Evolutionary conservation across 2,329 filamentous ascomycete genomes (phyloP).

Genomic region (Colletotrichum phormii): DNA sequence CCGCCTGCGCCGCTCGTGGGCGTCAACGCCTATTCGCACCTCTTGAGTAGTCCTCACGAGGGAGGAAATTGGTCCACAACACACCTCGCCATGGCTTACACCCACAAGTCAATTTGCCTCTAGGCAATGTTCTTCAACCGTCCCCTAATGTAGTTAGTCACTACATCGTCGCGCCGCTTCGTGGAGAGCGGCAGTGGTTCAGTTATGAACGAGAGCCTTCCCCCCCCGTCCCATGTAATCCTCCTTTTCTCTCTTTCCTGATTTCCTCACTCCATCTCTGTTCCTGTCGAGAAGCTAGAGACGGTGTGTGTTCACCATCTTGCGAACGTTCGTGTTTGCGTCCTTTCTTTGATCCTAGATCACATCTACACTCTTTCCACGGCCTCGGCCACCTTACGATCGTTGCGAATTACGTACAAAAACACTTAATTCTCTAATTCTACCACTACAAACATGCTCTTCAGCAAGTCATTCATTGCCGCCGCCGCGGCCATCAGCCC

Average conservation of each 20-base stretch:
- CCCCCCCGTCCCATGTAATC: background rate
- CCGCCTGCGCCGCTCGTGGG: background rate
- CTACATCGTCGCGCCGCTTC: background rate
- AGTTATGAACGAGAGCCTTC: slow-evolving; percentile 17
- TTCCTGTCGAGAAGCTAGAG: slow-evolving; percentile 35
- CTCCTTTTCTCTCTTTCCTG: background rate
- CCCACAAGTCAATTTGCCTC: slow-evolving; percentile 2
- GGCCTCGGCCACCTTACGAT: slow-evolving; percentile 50
- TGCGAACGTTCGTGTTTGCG: slow-evolving; percentile 41
- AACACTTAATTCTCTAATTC: slow-evolving; percentile 35
- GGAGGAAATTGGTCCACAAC: slow-evolving; percentile 24
- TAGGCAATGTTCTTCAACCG: background rate
- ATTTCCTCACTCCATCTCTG: slow-evolving; percentile 19
- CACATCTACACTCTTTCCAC: slow-evolving; percentile 46
- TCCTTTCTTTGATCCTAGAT: slow-evolving; percentile 49
- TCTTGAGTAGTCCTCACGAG: background rate
- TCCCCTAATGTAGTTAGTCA: slow-evolving; percentile 22
- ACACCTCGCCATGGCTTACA: slow-evolving; percentile 9
- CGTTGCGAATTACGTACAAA: slow-evolving; percentile 39
- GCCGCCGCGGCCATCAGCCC: slow-evolving; percentile 39
- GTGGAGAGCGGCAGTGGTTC: background rate
- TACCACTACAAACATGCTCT: slow-evolving; percentile 25
- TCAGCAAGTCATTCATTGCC: slow-evolving; percentile 44
- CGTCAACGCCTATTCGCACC: background rate
- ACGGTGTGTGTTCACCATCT: slow-evolving; percentile 26